These are phyloP conservation scores for Inonotus obliquus DNA, from an alignment of 1,284 basidiomycete genomes.

Conservation along the genomic window DNA sequence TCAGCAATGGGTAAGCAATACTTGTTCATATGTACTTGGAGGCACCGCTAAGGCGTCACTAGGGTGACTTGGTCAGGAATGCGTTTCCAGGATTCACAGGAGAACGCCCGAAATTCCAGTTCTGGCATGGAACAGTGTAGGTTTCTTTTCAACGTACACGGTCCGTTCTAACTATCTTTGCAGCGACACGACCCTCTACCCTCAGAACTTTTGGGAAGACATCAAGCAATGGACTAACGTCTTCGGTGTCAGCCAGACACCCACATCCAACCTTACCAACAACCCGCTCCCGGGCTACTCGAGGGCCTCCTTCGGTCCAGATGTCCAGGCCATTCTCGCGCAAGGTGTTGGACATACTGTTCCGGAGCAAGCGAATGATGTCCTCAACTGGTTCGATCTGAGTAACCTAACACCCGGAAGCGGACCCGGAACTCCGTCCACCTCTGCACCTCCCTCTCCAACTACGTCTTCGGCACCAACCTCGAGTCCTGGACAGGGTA, in stretches of 20 bases:
- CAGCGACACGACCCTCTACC: conserved; percentile 47
- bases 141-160: conserved; percentile 19
- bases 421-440: neutral
- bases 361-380: conserved; percentile 35
- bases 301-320: conserved; percentile 40
- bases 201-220: conserved; percentile 47
- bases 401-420: neutral
- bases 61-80: conserved; percentile 40
- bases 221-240: conserved; percentile 47
- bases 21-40: neutral
- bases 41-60: neutral
- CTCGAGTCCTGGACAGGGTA: neutral
- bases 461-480: neutral
- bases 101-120: conserved; percentile 45
- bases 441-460: neutral
- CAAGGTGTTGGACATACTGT: conserved; percentile 42
- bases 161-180: neutral
- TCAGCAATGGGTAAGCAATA: conserved; percentile 41
- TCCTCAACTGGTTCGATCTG: conserved; percentile 37
- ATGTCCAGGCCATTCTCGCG: conserved; percentile 41
- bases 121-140: conserved; percentile 51
- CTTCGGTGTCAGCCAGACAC: conserved; percentile 37
- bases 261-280: conserved; percentile 35
- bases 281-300: conserved; percentile 38
- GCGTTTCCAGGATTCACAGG: conserved; percentile 51